These are phyloP conservation scores for Penicillium maclennaniae DNA, from an alignment of 495 filamentous ascomycete species.

Conservation along the genomic window DNA sequence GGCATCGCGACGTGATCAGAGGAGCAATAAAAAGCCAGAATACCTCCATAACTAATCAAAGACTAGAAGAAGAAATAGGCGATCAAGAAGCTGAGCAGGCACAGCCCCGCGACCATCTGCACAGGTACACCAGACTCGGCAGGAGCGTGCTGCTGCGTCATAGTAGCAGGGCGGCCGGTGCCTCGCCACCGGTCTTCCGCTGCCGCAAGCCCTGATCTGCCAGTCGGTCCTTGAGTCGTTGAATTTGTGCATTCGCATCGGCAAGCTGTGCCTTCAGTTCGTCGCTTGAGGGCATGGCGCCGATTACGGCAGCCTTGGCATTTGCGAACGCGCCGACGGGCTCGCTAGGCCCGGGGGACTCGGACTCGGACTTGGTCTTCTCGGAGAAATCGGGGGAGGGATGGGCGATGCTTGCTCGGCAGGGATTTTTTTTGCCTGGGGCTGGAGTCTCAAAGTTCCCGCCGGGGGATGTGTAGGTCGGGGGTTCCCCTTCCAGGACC, in stretches of 20 bases:
- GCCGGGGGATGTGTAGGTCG: constrained; percentile 54
- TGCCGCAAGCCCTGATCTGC: constrained; percentile 71
- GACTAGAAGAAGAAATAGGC: constrained; percentile 90
- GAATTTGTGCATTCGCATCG: constrained; percentile 71
- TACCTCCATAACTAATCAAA: constrained; percentile 12
- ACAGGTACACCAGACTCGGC: constrained; percentile 76
- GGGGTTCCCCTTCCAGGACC: constrained; percentile 45
- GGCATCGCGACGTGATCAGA: constrained; percentile 27
- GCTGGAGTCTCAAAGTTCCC: constrained; percentile 50
- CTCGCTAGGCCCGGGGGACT: constrained; percentile 30
- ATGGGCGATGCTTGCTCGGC: constrained; percentile 35
- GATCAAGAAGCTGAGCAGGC: constrained; percentile 84
- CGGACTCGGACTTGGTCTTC: constrained; percentile 38
- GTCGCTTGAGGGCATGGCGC: constrained; percentile 50
- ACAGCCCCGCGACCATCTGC: constrained; percentile 76
- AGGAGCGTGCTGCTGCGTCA: constrained; percentile 48
- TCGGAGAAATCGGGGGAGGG: constrained; percentile 43
- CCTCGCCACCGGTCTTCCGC: constrained; percentile 48
- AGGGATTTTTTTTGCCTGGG: constrained; percentile 32
- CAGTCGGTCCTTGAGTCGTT: constrained; percentile 63
- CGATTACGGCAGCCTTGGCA: constrained; percentile 40
- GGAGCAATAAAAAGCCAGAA: constrained; percentile 14
- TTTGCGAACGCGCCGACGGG: constrained; percentile 12
- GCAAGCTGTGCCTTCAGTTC: constrained; percentile 69
- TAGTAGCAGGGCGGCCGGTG: constrained; percentile 36